Base-by-base conservation (phyloP, 1,284 basidiomycete species). In the Cryptococcus floricola region DNA sequence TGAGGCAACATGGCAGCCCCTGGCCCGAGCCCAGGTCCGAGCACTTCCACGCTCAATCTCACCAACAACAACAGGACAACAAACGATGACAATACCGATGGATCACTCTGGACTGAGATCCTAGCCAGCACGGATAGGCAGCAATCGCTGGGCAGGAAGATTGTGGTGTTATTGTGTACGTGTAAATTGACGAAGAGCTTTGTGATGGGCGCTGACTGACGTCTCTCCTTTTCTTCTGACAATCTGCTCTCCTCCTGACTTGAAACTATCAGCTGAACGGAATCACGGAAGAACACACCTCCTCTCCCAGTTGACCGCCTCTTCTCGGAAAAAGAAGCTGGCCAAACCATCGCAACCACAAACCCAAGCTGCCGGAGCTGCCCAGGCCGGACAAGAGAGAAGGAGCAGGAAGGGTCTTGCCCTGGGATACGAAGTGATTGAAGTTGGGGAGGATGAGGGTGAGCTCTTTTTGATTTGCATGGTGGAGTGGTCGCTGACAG, bases 371-470 rank as follows among this genome's bases (percentile, higher is more conserved):
- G 43, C 38, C 28, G 48, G 46, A 39, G 13, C n/a, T n/a, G n/a
- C n/a, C n/a, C n/a, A 39, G 31, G 31, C 31, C 1, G 31, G 31
- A 12, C 52, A 53, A 50, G 27, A 37, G 42, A 55, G 39, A 44
- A 59, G 44, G 27, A 50, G 53, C 18, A 52, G 57, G 75, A 73
- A 77, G 7, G 88, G 92, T 67, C 88, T 92, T 71, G 88, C 90
- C 0, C 76, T 94, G 54, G 90, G 91, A 38, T 95, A 93, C 70
- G 87, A 92, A 65, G 91, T 89, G 81, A 83, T 88, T 12, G 88
- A 92, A 70, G 83, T 92, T 38, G 80, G 85, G 54, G 91, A 93
- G 5, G 91, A 94, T 67, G 90, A 93, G 83, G 91, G 91, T 88
- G 55, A 59, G 83, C 77, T 50, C 19, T 23, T 46, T 18, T 13